Evolutionary conservation across 176 grass and related monocot species (phyloP).

Genomic region (Oryza rufipogon): DNA sequence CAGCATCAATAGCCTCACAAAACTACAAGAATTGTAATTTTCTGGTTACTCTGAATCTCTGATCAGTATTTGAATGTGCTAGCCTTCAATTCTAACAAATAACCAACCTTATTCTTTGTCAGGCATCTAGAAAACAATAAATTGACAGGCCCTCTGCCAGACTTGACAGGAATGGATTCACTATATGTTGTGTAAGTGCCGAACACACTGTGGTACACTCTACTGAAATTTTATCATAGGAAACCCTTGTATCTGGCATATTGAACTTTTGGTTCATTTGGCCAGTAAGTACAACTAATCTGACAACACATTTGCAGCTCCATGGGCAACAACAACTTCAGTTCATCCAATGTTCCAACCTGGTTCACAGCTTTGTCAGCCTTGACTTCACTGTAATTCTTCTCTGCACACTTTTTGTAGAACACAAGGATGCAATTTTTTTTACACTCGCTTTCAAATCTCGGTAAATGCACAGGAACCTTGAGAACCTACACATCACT

Average conservation of each 20-base stretch:
- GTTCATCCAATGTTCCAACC: slow-evolving; percentile 55
- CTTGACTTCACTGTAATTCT: slow-evolving; percentile 70
- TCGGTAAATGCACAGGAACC: slow-evolving; percentile 46
- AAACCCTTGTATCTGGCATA: neutral
- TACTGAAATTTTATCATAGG: neutral
- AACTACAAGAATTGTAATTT: slow-evolving; percentile 76
- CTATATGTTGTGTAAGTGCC: slow-evolving; percentile 81
- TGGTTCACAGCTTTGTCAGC: slow-evolving; percentile 76
- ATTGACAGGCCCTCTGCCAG: slow-evolving; percentile 63
- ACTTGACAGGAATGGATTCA: slow-evolving; percentile 66
- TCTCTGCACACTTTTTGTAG: neutral
- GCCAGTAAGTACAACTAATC: neutral
- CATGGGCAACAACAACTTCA: slow-evolving; percentile 87
- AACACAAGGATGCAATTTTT: neutral
- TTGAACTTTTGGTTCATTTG: neutral
- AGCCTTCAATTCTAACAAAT: neutral
- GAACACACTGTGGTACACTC: neutral
- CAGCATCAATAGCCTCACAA: slow-evolving; percentile 74
- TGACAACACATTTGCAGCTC: neutral
- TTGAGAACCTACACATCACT: slow-evolving; percentile 50
- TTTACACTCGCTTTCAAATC: neutral
- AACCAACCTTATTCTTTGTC: slow-evolving; percentile 16
- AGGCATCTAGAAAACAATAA: slow-evolving; percentile 73
- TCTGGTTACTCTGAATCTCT: neutral
- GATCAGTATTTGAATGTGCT: neutral